Percentiles rank a stretch among this genome's conserved stretches.
Conservation (phyloP, 2,329 filamentous ascomycete genomes). For the Helminthosporium solani region DNA sequence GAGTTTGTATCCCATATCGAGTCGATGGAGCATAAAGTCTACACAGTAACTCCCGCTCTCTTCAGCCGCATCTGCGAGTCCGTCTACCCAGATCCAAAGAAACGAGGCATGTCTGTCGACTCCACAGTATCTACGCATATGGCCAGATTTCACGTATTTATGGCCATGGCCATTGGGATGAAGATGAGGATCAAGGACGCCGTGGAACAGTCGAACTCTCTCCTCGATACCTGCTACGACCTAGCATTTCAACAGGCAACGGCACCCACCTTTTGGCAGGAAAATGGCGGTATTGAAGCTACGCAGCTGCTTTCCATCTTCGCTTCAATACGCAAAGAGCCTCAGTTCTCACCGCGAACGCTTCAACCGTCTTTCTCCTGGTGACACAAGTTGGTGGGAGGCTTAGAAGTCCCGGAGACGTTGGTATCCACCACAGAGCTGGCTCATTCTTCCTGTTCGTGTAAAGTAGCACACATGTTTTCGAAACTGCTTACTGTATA, state of each 20-base stretch:
- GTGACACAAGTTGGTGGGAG: constrained; percentile 15
- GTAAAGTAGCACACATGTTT: not conserved
- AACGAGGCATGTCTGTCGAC: constrained; percentile 13
- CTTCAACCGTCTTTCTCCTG: constrained; percentile 36
- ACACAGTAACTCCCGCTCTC: constrained; percentile 24
- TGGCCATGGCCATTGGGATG: constrained; percentile 41
- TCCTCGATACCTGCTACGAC: constrained; percentile 40
- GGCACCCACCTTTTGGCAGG: constrained; percentile 36
- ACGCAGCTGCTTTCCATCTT: constrained; percentile 36
- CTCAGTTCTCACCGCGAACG: constrained; percentile 18
- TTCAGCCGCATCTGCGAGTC: constrained; percentile 35
- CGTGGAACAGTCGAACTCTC: constrained; percentile 31
- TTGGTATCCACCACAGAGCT: not conserved
- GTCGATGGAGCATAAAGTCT: constrained; percentile 24
- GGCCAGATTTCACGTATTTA: constrained; percentile 40
- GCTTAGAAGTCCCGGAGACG: not conserved
- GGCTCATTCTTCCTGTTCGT: not conserved
- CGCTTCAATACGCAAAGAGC: constrained; percentile 28
- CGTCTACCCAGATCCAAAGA: constrained; percentile 35
- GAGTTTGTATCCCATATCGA: constrained; percentile 36
- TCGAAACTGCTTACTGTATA: not conserved
- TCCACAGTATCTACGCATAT: constrained; percentile 29
- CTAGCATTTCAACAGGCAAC: constrained; percentile 39
- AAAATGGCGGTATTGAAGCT: constrained; percentile 34
- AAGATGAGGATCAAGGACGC: constrained; percentile 34